Percentiles rank a stretch among this genome's conserved stretches.
These are phyloP conservation scores for Phyllosticta paracitricarpa DNA, from an alignment of 2,329 filamentous ascomycete genomes.

Conservation along the genomic window DNA sequence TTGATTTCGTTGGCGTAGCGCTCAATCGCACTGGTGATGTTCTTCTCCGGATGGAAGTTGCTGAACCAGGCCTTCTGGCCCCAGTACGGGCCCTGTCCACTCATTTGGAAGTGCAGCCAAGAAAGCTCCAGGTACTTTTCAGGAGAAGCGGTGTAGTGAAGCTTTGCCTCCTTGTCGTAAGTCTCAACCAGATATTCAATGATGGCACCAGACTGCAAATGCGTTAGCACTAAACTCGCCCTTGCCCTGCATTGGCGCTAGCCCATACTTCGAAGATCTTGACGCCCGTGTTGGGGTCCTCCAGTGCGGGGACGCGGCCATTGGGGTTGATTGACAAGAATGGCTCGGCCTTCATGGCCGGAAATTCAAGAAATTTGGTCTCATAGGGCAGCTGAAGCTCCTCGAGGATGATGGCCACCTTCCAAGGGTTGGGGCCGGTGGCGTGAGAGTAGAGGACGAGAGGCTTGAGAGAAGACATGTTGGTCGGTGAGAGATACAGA, in stretches of 20 bases:
- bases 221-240: not conserved
- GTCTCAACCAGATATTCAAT: slow-evolving; percentile 34
- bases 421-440: slow-evolving; percentile 29
- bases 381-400: slow-evolving; percentile 35
- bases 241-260: not conserved
- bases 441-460: slow-evolving; percentile 8
- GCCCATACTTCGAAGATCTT: slow-evolving; percentile 25
- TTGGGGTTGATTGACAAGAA: slow-evolving; percentile 32
- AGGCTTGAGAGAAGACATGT: slow-evolving; percentile 9
- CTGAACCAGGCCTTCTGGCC: slow-evolving; percentile 29
- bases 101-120: slow-evolving; percentile 37
- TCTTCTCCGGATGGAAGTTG: slow-evolving; percentile 32
- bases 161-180: slow-evolving; percentile 32
- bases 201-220: slow-evolving; percentile 30
- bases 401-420: slow-evolving; percentile 37
- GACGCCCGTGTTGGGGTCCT: slow-evolving; percentile 36
- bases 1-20: slow-evolving; percentile 36
- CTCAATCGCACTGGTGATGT: slow-evolving; percentile 30
- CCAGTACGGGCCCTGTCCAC: slow-evolving; percentile 40
- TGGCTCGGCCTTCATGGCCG: slow-evolving; percentile 28
- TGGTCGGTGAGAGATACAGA: not conserved
- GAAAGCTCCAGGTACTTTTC: slow-evolving; percentile 30
- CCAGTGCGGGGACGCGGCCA: slow-evolving; percentile 32
- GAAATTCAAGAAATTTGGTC: slow-evolving; percentile 26
- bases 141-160: slow-evolving; percentile 26